phyloP scores from a whole-genome alignment of 768 basidiomycete species.

The Amylocystis lapponica region DNA sequence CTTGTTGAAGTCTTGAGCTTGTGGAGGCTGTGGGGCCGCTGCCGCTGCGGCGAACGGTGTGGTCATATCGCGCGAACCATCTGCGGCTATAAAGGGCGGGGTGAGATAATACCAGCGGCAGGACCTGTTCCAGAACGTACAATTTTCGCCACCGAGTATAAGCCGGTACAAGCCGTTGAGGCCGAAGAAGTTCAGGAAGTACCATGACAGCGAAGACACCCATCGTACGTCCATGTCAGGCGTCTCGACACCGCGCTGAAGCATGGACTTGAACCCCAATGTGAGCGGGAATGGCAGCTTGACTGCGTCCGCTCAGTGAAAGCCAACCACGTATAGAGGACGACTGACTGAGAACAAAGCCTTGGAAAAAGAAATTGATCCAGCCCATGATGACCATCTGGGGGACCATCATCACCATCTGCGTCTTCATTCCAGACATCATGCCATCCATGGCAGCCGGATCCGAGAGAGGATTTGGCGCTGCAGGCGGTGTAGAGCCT shows the following conservation, averaged over 20 bases:
- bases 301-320: constrained; percentile 42
- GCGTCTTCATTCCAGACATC: constrained; percentile 99
- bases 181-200: constrained; percentile 98
- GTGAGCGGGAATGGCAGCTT: constrained; percentile 97
- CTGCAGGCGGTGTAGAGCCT: constrained; percentile 43
- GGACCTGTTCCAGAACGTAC: constrained; percentile 38
- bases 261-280: constrained; percentile 95
- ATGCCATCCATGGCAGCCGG: constrained; percentile 94
- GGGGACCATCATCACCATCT: constrained; percentile 98
- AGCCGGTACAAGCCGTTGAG: constrained; percentile 93
- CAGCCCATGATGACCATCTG: constrained; percentile 99
- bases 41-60: constrained; percentile 57
- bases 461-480: constrained; percentile 84
- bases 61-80: constrained; percentile 70
- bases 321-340: not conserved
- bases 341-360: constrained; percentile 91
- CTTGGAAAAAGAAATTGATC: constrained; percentile 99
- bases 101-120: constrained; percentile 8
- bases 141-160: constrained; percentile 84
- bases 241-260: constrained; percentile 93
- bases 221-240: constrained; percentile 97
- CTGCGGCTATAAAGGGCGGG: constrained; percentile 50
- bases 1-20: constrained; percentile 82
- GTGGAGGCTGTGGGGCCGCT: constrained; percentile 39
- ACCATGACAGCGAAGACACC: constrained; percentile 99